A percentile compares a stretch with the other conserved stretches of the same genome.
phyloP scores from a whole-genome alignment of 257 asterid genomes.

The Fraxinus cuspidata region DNA sequence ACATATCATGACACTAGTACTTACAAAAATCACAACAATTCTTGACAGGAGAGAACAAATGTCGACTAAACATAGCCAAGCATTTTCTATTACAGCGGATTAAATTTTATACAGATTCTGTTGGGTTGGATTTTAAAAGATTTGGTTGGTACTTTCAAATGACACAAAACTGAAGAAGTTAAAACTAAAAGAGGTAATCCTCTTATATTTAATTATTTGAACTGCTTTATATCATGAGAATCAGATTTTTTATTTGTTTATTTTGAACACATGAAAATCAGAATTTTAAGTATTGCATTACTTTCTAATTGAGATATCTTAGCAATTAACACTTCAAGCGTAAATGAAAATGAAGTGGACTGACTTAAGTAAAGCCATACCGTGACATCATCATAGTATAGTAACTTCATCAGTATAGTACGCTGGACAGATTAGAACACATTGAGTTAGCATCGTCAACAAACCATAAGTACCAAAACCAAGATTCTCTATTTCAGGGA shows the following conservation, averaged over 20 bases:
- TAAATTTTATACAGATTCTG: too few species aligned
- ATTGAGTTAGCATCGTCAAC: slow-evolving; percentile 18
- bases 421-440: slow-evolving; percentile 63
- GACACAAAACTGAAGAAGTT: background rate
- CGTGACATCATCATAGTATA: slow-evolving; percentile 83
- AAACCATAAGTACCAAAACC: slow-evolving; percentile 9
- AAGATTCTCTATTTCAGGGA: slow-evolving; percentile 25
- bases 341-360: slow-evolving; percentile 8
- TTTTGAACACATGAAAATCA: background rate
- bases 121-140: background rate
- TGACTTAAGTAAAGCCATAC: slow-evolving; percentile 45
- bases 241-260: too few species aligned
- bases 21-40: too few species aligned
- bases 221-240: background rate
- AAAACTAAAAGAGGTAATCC: background rate
- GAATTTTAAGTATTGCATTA: background rate
- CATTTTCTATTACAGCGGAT: too few species aligned
- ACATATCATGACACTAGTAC: too few species aligned
- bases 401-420: slow-evolving; percentile 89
- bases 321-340: background rate
- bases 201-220: background rate
- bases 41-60: too few species aligned
- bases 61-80: too few species aligned
- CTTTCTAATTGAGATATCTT: slow-evolving; percentile 12
- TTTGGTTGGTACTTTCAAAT: background rate